Base-by-base conservation (phyloP, 2,329 filamentous ascomycete species). In the Fusarium sp. region DNA sequence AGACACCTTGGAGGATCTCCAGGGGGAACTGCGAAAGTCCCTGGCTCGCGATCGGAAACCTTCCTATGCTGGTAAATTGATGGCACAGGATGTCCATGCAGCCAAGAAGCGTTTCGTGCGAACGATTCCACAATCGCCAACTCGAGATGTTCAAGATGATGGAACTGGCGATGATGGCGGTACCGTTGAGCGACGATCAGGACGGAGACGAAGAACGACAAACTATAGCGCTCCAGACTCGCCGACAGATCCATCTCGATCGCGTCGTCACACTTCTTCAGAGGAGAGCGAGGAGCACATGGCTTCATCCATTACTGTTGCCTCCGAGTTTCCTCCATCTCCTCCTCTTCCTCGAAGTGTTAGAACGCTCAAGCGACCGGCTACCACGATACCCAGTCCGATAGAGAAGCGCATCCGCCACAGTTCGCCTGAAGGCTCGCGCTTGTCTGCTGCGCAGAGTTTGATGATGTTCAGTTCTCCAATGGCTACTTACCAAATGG, bases 381-480 rank as follows among this genome's bases (percentile, higher is more conserved):
- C 62, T 10, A 69, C 70, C 20, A 67, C 73, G 7, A 69, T 78
- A 57, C 64, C 76, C 14, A 59, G 60, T 16, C 68, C 74, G 0
- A 71, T 70, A 29, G 76, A 78, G 38, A 78, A 78, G 60, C 74
- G 76, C 31, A 70, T 67, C 27, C 76, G 76, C 2, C 76, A 75
- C 27, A 77, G 67, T 24, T 78, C 76, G 1, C 76, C 76, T 27
- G 76, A 78, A 33, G 75, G 76, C 14, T 78, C 76, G n/a, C 76
- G 76, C 6, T 71, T 78, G 4, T 78, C 76, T 6, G 77, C 77
- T 17, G 77, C 77, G 3, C 76, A 78, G 66, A 78, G 77, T 49
- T 55, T 78, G 35, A 78, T 78, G 77, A 77, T 78, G 65, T 78
- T 78, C 42, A 78, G 77, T 56, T 78, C 77, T 20, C 77, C 77